Base-by-base conservation (phyloP, 148 eudicot genomes). In the Selenicereus undatus region DNA sequence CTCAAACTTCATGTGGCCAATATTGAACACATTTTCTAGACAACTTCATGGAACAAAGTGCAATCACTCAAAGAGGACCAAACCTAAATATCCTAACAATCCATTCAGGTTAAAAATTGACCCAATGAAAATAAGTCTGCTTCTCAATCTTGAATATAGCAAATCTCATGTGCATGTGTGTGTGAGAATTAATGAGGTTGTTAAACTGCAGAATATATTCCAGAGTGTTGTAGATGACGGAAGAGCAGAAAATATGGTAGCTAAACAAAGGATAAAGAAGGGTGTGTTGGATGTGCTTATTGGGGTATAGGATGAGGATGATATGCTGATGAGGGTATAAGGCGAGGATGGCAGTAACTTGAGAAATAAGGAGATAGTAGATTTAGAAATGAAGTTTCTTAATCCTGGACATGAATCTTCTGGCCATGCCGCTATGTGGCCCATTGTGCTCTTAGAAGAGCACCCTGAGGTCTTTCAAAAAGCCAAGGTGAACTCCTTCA, bases 361-460 rank as follows among this genome's bases (percentile, higher is more conserved):
- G 71, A 88, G 81, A 42, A 87, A 86, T 70, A 88, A 89, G 43
- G 88, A 89, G 82, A 88, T 88, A 71, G 84, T 88, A 1, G 89
- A 88, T 66, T 69, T 86, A 39, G 43, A 4, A 11, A 76, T 88
- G 72, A 85, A 84, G 75, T 89, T 84, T 32, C 35, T 90, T 66
- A 75, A 82, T 77, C 85, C 89, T 65, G 91, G 84, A 12, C 93
- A 90, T 73, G 79, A 39, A 39, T 39, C 43, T 39, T 39, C 43
- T 65, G 91, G 85, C 18, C 93, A 90, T 73, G 79, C 87, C n/a
- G 76, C 83, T 22, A 88, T 83, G 85, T 88, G 92, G 92, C 88
- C 89, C 12, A 82, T 83, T 73, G 51, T 90, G 26, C 80, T 85
- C 39, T 74, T 90, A 29, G 85, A 88, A 24, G 72, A 86, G 26